Percentiles rank a stretch among this genome's conserved stretches.
These are phyloP conservation scores for Fusarium subtropicale DNA, from an alignment of 2,329 filamentous ascomycete species.

Conservation along the genomic window DNA sequence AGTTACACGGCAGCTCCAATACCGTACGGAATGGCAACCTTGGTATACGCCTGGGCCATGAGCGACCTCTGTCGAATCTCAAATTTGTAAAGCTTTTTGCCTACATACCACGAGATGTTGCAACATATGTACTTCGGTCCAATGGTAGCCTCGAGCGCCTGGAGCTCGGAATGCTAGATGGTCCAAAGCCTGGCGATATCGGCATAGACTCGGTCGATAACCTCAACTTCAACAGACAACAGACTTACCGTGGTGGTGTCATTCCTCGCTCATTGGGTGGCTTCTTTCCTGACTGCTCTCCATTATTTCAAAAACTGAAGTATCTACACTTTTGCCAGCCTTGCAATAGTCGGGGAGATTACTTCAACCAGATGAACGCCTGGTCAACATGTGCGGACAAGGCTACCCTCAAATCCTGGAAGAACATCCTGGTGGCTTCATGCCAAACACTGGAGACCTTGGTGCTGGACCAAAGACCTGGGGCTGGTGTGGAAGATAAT, in stretches of 20 bases:
- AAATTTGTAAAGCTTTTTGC: constrained; percentile 26
- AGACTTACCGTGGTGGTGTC: not conserved
- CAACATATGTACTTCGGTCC: constrained; percentile 18
- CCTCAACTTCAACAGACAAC: not conserved
- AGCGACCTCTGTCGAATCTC: not conserved
- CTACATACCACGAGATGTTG: constrained; percentile 17
- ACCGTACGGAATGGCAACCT: accelerated
- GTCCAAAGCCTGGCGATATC: not conserved
- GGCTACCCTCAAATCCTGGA: constrained; percentile 3
- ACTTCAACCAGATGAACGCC: constrained; percentile 12
- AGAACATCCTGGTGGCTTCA: not conserved
- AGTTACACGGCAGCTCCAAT: constrained; percentile 8
- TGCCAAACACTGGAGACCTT: constrained; percentile 15
- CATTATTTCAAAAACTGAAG: not conserved
- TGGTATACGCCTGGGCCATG: not conserved
- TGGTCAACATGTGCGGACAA: constrained; percentile 24
- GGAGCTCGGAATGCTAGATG: constrained; percentile 33
- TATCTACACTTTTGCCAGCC: constrained; percentile 21
- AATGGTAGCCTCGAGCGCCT: constrained; percentile 4
- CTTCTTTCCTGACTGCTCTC: not conserved
- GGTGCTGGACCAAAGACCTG: constrained; percentile 29
- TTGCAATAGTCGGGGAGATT: not conserved
- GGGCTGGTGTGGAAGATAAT: constrained; percentile 14
- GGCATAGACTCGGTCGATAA: not conserved
- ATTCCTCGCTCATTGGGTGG: constrained; percentile 20